Evolutionary conservation across 768 basidiomycete genomes (phyloP).

Genomic region (Aureoboletus auriporus): DNA sequence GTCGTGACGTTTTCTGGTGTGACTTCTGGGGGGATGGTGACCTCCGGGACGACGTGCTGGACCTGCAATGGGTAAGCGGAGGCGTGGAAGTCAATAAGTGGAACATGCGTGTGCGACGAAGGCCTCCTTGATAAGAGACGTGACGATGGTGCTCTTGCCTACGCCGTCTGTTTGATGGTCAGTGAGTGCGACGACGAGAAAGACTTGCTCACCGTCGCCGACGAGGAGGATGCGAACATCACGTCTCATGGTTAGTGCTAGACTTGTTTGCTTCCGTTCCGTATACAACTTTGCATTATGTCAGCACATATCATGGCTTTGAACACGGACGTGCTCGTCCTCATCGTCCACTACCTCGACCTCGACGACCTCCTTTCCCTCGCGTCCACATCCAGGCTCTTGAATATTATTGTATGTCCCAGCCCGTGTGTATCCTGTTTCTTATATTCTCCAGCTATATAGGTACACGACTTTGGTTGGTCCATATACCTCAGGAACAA

Average conservation of each 20-base stretch:
- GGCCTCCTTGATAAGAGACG: slow-evolving; percentile 93
- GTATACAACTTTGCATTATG: slow-evolving; percentile 6
- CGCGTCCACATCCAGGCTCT: slow-evolving; percentile 25
- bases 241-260: slow-evolving; percentile 58
- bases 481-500: slow-evolving; percentile 44
- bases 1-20: slow-evolving; percentile 98
- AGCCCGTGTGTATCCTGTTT: slow-evolving; percentile 7
- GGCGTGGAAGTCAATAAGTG: not conserved
- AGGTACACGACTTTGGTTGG: slow-evolving; percentile 69
- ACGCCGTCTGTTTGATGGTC: slow-evolving; percentile 71
- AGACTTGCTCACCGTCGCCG: slow-evolving; percentile 71
- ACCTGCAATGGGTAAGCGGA: slow-evolving; percentile 49
- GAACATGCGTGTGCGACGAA: slow-evolving; percentile 79
- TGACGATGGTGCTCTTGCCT: slow-evolving; percentile 97
- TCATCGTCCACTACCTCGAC: slow-evolving; percentile 45
- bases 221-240: slow-evolving; percentile 94
- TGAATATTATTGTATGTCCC: slow-evolving; percentile 38
- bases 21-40: slow-evolving; percentile 96
- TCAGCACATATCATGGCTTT: slow-evolving; percentile 28
- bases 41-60: slow-evolving; percentile 92
- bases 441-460: slow-evolving; percentile 1
- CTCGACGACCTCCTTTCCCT: slow-evolving; percentile 38
- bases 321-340: slow-evolving; percentile 54
- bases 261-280: slow-evolving; percentile 7
- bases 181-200: not conserved